Conservation (phyloP, 257 asterid genomes). For the Penstemon davidsonii region DNA sequence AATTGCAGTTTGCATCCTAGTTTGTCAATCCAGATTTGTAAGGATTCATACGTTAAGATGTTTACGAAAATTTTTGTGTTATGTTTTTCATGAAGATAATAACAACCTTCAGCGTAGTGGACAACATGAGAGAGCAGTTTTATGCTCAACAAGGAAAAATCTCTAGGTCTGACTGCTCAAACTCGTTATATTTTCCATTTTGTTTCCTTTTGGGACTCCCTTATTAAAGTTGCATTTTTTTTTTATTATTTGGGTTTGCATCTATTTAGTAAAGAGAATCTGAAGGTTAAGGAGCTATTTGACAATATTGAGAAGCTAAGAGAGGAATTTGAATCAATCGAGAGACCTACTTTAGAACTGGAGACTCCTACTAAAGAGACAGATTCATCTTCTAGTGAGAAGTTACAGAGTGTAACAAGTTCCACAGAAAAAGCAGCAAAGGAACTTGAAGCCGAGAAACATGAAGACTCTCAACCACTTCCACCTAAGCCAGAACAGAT, state of each 20-base stretch:
- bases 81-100: conserved; percentile 50
- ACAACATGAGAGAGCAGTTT: conserved; percentile 85
- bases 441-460: conserved; percentile 36
- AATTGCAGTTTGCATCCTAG: neutral
- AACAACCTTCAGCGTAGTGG: conserved; percentile 85
- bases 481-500: conserved; percentile 41
- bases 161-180: conserved; percentile 53
- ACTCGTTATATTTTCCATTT: conserved; percentile 20
- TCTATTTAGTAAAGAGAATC: conserved; percentile 71
- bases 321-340: conserved; percentile 68
- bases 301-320: conserved; percentile 72
- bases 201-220: conserved; percentile 3
- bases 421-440: conserved; percentile 36
- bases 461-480: conserved; percentile 32
- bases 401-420: conserved; percentile 32
- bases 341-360: conserved; percentile 79
- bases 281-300: conserved; percentile 63
- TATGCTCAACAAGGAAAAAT: conserved; percentile 60
- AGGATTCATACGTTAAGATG: neutral
- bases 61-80: neutral
- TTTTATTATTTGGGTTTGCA: conserved; percentile 15
- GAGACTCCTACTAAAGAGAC: conserved; percentile 65
- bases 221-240: neutral
- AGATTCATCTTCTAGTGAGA: conserved; percentile 41
- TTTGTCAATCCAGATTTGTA: neutral